Evolutionary conservation across 1,284 basidiomycete genomes (phyloP), one percentile per base, ranked within the genome.

Genomic region (Trichosporon ovoides): DNA sequence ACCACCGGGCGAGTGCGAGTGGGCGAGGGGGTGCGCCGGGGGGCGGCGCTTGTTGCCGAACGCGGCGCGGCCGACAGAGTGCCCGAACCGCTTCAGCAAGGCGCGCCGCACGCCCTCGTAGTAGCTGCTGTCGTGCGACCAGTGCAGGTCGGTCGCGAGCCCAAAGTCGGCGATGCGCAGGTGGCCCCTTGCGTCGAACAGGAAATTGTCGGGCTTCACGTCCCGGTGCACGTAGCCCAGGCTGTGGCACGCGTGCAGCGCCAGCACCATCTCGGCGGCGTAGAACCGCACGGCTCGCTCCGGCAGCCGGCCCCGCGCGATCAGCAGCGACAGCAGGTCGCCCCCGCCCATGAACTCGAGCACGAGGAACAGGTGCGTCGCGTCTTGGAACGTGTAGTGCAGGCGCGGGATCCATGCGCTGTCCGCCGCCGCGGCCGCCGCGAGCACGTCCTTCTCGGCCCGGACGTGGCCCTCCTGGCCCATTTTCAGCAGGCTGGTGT

Each of bases 221-320:
- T 98, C 94, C 56, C 94, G 85, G 79, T 97, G 94, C 68, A 97
- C 96, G 80, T 95, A 98, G 3, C 94, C 94, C 66, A 91, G 86
- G 71, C 86, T 86, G 79, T 98, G 95, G 71, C 91, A 94, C 66
- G 89, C 87, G 75, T 95, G 88, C 63, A 98, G 88, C 14, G 91
- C 90, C n/a, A 98, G 84, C 58, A 98, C 83, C 94, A 98, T 98
- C 87, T 97, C 94, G 59, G 93, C 90, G 56, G 95, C 83, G 80
- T 98, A 98, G 80, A 98, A 97, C 62, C 87, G 83, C 50, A 94
- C 89, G 80, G 96, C 94, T 64, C 87, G 83, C 81, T 98, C 95
- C 60, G 91, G 86, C 71, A 98, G 97, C 38, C 91, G 86, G 74
- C 97, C 94, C 61, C 87, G 82, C 76, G 96, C 90, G 68, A 98